Evolutionary conservation across 2,329 filamentous ascomycete species (phyloP), one percentile per base, ranked within the genome.

Genomic region (Venturia nashicola): DNA sequence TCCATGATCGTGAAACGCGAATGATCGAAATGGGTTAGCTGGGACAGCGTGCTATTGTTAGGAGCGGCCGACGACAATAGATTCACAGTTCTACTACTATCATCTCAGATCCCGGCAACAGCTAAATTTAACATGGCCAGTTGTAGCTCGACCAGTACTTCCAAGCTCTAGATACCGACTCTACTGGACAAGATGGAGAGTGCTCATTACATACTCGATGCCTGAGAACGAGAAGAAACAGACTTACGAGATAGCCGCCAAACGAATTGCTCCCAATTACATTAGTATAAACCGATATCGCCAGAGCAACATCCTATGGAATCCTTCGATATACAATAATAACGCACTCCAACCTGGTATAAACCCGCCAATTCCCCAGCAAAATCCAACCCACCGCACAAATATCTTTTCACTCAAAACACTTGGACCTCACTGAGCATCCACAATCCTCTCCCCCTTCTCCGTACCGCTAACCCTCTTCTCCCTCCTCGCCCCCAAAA

Each of bases 401-500:
- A 18, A 8, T 8, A 9, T 14, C 32, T 11, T 8, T 14, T 20
- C 5, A 20, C 8, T 9, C 16, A 36, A 8, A 9, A 36, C 1
- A n/a, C 18, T 1, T 16, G 9, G 36, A 20, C 34, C 18, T 57
- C 9, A 57, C 14, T n/a, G 18, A 6, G 23, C 27, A 57, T 57
- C 51, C 6, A n/a, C 51, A 36, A 36, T 39, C 14, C 51, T 36
- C 51, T 57, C 51, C 32, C 20, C 23, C 51, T 57, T 57, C 8
- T 36, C 51, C 16, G 36, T 32, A 8, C 5, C 14, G 32, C 14
- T 32, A 57, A 36, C 51, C 27, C 51, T 57, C 27, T 18, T 36
- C 32, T 57, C 63, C 66, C 68, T 71, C 46, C 69, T 66, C 61
- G 70, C 70, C 64, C 65, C 67, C 42, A 68, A 40, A 66, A 69